Percentiles rank a stretch among this genome's conserved stretches.
Conservation (phyloP, 306 rosid genomes). For the Quercus robur region DNA sequence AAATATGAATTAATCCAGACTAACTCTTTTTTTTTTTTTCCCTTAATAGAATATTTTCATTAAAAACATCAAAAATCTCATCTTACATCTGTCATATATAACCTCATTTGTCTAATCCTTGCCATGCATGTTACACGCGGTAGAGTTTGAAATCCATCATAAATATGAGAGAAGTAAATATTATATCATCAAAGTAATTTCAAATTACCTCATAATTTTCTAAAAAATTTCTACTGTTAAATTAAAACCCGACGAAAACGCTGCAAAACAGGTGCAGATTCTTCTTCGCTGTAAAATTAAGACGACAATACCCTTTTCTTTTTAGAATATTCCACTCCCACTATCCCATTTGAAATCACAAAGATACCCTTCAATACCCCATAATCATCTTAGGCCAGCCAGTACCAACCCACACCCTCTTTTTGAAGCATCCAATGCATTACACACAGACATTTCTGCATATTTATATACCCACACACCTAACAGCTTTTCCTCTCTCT, state of each 20-base stretch:
- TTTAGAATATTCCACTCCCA: background rate
- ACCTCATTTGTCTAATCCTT: too few relatives aligned
- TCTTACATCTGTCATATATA: too few relatives aligned
- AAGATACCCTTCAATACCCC: slow-evolving; percentile 1
- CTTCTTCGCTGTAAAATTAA: background rate
- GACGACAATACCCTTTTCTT: background rate
- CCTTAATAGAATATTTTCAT: too few relatives aligned
- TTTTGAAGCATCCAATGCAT: slow-evolving; percentile 18
- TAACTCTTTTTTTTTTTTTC: too few relatives aligned
- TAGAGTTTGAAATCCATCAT: too few relatives aligned
- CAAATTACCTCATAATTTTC: too few relatives aligned
- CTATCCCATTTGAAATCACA: background rate
- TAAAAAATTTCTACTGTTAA: too few relatives aligned
- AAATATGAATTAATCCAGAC: too few relatives aligned
- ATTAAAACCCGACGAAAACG: too few relatives aligned
- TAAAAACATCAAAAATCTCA: too few relatives aligned
- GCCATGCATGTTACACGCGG: too few relatives aligned
- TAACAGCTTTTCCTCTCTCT: background rate
- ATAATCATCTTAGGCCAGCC: slow-evolving; percentile 5
- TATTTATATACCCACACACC: background rate
- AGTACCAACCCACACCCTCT: slow-evolving; percentile 10
- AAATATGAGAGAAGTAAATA: too few relatives aligned
- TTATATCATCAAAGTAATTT: accelerated
- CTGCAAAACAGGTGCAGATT: background rate
- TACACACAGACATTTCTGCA: background rate